Evolutionary conservation across 306 rosid species (phyloP).

Genomic region (Benincasa hispida): DNA sequence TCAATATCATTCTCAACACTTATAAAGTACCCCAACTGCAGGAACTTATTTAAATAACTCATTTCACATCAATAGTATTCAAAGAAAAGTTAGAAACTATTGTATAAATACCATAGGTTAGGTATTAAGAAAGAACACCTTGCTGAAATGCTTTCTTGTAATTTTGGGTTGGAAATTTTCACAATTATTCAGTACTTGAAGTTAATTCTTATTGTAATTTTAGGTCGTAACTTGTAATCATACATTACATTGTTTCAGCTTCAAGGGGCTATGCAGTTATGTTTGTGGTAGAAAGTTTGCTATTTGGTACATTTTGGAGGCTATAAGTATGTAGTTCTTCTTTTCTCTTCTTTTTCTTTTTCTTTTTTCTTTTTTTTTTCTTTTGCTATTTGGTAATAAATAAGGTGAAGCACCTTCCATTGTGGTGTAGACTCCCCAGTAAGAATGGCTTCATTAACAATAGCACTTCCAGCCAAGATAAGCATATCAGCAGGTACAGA

Average conservation of each 20-base stretch:
- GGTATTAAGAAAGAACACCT: background rate
- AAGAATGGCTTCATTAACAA: slow-evolving; percentile 96
- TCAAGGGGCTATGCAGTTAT: background rate
- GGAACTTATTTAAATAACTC: background rate
- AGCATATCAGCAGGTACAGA: slow-evolving; percentile 99
- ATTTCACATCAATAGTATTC: background rate
- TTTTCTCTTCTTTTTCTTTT: too few species aligned
- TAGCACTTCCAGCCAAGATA: slow-evolving; percentile 88
- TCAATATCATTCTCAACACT: background rate
- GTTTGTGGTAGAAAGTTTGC: background rate
- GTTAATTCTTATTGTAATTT: background rate
- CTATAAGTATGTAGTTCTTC: too few species aligned
- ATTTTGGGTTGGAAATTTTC: background rate
- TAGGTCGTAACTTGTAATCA: background rate
- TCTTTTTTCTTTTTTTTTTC: too few species aligned
- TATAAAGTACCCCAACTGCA: background rate
- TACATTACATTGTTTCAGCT: background rate
- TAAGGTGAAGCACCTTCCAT: slow-evolving; percentile 81
- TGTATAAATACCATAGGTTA: background rate
- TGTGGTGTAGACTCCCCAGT: slow-evolving; percentile 99
- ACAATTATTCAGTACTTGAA: background rate
- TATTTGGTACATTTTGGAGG: background rate
- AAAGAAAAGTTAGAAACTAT: background rate
- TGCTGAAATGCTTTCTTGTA: background rate
- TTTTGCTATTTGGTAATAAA: background rate